A percentile compares a stretch with the other conserved stretches of the same genome.
Conservation (phyloP, 257 asterid species). For the Mentha longifolia region DNA sequence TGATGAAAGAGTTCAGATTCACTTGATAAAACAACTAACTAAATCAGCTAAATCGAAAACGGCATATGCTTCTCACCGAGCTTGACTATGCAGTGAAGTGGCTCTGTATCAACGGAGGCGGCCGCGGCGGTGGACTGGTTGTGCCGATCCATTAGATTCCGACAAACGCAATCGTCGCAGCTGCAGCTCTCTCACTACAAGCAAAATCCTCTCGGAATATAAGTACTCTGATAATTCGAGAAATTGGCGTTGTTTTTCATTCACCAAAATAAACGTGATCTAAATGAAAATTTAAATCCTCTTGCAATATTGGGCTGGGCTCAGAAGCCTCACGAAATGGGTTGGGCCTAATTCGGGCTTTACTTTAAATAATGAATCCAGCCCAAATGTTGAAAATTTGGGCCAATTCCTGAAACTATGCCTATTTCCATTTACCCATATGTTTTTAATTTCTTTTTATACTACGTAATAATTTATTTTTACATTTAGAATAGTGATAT, state of each 20-base stretch:
- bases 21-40: not conserved
- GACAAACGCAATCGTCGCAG: constrained; percentile 3
- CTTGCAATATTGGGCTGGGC: no score
- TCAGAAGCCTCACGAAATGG: no score
- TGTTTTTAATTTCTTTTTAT: no score
- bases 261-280: not conserved
- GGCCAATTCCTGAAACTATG: no score
- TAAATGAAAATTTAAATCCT: no score
- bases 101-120: constrained; percentile 33
- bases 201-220: constrained; percentile 8
- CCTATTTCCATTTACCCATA: no score
- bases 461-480: no score
- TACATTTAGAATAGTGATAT: no score
- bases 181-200: constrained; percentile 12
- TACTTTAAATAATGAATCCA: no score
- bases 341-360: no score
- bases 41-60: not conserved
- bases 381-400: no score
- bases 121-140: constrained; percentile 32
- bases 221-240: not conserved
- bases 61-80: constrained; percentile 53
- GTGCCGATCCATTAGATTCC: constrained; percentile 52
- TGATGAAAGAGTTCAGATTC: constrained; percentile 4
- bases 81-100: constrained; percentile 82
- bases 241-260: not conserved